Base-by-base conservation (phyloP, 768 basidiomycete genomes). In the Ramaria sp. region DNA sequence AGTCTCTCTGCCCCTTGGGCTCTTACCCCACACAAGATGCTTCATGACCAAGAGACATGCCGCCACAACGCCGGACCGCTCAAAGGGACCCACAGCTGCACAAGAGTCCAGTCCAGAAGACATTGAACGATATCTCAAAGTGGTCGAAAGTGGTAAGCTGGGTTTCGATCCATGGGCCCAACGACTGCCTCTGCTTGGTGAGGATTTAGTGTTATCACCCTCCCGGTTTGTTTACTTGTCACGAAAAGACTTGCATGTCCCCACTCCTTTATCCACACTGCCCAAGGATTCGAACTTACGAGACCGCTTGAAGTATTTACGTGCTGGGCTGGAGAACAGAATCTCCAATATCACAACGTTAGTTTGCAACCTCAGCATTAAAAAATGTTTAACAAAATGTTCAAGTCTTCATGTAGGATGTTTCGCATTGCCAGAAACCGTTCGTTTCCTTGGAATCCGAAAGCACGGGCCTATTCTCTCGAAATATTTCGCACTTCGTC, bases 361-460 rank as follows among this genome's bases (percentile, higher is more conserved):
- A 50, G 48, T 50, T 25, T 25, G 10, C n/a, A 22, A 16, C 8
- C 6, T 6, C 25, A 20, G 45, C 20, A 47, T 16, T n/a, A 12
- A 10, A n/a, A 2, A 8, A 52, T 47, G 27, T 41, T 25, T 48
- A 22, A 13, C 30, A 32, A 32, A 10, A 41, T 30, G n/a, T 12
- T 37, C 15, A 52, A 27, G 5, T 24, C 12, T 18, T 5, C 30
- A n/a, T 12, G 7, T 44, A 74, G 73, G 20, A 66, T 74, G 68
- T 67, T 65, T 45, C 60, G 59, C 16, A 68, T 74, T 51, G 69
- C 67, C 0, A 65, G 59, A 57, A 61, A 60, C 7, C 60, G 66
- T 28, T 66, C 67, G 9, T 70, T 73, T 48, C 70, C 73, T 9
- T 55, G 0, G 69, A 65, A 6, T 61, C 64, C 15, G 56, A 64